Evolutionary conservation across 139 green algal species (phyloP).

Genomic region (Micractinium sp.): DNA sequence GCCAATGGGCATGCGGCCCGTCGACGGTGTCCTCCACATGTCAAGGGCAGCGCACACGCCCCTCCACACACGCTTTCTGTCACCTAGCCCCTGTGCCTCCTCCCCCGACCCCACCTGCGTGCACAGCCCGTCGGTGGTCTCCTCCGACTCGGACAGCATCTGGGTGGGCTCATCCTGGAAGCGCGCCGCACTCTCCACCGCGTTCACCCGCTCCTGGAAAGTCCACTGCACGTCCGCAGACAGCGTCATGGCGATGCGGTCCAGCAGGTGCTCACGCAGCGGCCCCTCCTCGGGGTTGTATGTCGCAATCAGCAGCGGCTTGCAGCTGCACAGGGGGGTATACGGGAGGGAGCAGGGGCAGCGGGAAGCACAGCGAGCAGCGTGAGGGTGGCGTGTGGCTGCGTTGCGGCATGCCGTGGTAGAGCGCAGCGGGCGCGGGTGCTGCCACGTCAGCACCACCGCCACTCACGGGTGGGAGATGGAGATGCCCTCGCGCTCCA

Average conservation of each 20-base stretch:
- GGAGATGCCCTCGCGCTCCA: constrained; percentile 97
- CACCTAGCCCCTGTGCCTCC: no score
- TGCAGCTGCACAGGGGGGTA: constrained; percentile 72
- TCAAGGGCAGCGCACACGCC: neutral
- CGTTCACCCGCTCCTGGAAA: constrained; percentile 84
- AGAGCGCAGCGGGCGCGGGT: neutral
- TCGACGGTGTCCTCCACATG: neutral
- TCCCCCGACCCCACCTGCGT: constrained; percentile 45
- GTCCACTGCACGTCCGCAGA: constrained; percentile 80
- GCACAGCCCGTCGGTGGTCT: constrained; percentile 87
- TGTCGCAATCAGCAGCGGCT: constrained; percentile 96
- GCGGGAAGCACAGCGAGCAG: neutral
- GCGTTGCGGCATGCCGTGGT: neutral
- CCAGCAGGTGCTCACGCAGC: constrained; percentile 97
- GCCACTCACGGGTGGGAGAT: constrained; percentile 92
- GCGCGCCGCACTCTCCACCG: constrained; percentile 74
- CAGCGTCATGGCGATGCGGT: constrained; percentile 96
- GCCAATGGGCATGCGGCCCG: no score
- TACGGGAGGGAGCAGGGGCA: neutral
- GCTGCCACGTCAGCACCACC: neutral
- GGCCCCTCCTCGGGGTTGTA: constrained; percentile 98
- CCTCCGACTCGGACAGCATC: constrained; percentile 73
- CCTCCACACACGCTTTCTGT: no score
- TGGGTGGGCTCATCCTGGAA: constrained; percentile 66
- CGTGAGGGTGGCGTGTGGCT: neutral